phyloP scores from a whole-genome alignment of 352 stramenopile species.

The Elongisporangium prolatum region DNA sequence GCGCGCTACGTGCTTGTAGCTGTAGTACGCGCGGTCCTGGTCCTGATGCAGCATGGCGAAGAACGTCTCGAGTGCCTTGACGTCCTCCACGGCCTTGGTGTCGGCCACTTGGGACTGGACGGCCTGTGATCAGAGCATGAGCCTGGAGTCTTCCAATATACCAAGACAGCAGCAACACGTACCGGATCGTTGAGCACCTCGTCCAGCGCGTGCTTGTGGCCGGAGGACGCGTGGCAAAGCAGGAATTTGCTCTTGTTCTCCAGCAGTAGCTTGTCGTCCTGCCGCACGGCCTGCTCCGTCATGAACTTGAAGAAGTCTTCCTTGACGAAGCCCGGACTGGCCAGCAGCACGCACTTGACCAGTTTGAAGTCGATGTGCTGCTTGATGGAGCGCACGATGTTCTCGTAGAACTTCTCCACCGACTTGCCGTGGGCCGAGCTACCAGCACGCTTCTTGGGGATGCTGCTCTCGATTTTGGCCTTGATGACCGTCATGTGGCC shows the following conservation, averaged over 20 bases:
- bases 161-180: neutral
- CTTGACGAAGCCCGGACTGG: constrained; percentile 95
- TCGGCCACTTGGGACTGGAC: constrained; percentile 93
- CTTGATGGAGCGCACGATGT: constrained; percentile 94
- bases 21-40: constrained; percentile 96
- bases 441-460: constrained; percentile 97
- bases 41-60: constrained; percentile 96
- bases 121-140: constrained; percentile 11
- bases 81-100: constrained; percentile 92
- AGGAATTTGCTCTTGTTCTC: constrained; percentile 98
- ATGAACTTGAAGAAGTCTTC: constrained; percentile 98
- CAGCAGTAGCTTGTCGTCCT: constrained; percentile 93
- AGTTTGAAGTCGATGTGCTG: constrained; percentile 96
- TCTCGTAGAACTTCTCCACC: constrained; percentile 95
- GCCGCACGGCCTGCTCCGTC: constrained; percentile 85
- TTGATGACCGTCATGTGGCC: constrained; percentile 95
- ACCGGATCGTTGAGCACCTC: constrained; percentile 93
- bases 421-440: constrained; percentile 92
- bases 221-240: constrained; percentile 92
- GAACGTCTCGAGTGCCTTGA: constrained; percentile 92
- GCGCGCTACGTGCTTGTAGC: constrained; percentile 90
- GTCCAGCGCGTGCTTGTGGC: constrained; percentile 97
- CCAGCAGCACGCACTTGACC: constrained; percentile 95
- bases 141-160: neutral
- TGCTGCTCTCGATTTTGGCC: constrained; percentile 94